These are phyloP conservation scores for Solanum dulcamara DNA, from an alignment of 257 asterid species.

Conservation along the genomic window DNA sequence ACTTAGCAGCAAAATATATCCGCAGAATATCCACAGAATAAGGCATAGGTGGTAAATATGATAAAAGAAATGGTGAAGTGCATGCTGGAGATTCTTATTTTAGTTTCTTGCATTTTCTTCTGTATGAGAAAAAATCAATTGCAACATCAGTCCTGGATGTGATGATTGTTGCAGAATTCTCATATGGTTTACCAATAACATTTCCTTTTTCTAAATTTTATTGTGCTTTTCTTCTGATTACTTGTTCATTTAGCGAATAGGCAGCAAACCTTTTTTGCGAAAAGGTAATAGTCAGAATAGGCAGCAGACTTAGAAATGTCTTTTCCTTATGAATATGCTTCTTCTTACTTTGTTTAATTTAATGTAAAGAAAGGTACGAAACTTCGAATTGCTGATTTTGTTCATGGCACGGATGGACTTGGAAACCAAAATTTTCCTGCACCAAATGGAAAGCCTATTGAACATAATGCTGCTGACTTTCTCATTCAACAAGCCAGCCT, in stretches of 20 bases:
- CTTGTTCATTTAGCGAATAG: background rate
- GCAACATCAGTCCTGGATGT: background rate
- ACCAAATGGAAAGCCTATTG: slow-evolving; percentile 68
- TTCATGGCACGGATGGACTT: slow-evolving; percentile 96
- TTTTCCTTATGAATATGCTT: background rate
- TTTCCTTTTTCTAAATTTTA: background rate
- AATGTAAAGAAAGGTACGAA: slow-evolving; percentile 79
- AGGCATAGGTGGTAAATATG: background rate
- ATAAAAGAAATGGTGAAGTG: background rate
- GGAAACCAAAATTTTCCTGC: slow-evolving; percentile 97
- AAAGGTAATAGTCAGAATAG: background rate
- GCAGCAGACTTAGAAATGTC: background rate
- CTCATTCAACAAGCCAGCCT: slow-evolving; percentile 58
- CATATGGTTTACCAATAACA: background rate
- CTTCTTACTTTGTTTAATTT: background rate
- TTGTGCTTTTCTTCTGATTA: background rate
- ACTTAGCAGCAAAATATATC: background rate
- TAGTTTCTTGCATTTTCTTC: background rate
- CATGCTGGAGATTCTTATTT: background rate
- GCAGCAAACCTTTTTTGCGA: background rate
- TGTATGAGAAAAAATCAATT: background rate
- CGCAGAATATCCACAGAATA: background rate
- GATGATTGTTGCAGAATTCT: background rate
- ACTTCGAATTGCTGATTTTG: slow-evolving; percentile 90
- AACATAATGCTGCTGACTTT: slow-evolving; percentile 68